Conservation (phyloP, 139 green algal species). For the Chlamydomonas sp. region DNA sequence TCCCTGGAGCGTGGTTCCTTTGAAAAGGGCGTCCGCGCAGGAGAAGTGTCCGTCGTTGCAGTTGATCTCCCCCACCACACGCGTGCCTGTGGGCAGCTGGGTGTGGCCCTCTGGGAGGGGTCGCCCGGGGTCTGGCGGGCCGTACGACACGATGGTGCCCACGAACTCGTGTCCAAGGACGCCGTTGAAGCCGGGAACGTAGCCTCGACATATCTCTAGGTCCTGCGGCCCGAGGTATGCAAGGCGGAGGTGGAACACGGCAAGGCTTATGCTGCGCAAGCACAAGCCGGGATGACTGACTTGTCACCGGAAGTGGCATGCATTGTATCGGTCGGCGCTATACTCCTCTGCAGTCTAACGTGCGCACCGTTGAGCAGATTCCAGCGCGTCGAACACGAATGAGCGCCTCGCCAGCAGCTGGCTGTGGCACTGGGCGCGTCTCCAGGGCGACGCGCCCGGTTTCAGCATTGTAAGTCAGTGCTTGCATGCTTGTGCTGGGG, state of each 20-base stretch:
- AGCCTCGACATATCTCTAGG: slow-evolving; percentile 77
- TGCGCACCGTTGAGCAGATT: slow-evolving; percentile 64
- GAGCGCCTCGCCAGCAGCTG: slow-evolving; percentile 49
- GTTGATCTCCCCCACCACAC: slow-evolving; percentile 84
- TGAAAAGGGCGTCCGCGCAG: slow-evolving; percentile 63
- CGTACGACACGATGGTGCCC: slow-evolving; percentile 48
- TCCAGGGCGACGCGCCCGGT: slow-evolving; percentile 30
- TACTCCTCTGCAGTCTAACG: too few relatives aligned
- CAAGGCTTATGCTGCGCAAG: background rate
- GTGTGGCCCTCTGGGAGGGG: background rate
- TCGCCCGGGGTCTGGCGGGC: background rate
- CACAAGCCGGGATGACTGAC: background rate
- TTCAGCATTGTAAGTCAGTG: slow-evolving; percentile 43
- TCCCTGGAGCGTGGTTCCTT: slow-evolving; percentile 68
- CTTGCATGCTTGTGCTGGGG: too few relatives aligned
- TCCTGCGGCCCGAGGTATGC: slow-evolving; percentile 52
- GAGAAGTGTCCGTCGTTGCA: slow-evolving; percentile 56
- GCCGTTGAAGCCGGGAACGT: slow-evolving; percentile 71
- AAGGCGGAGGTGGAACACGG: background rate
- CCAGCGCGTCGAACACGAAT: slow-evolving; percentile 54
- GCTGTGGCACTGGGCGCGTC: slow-evolving; percentile 36
- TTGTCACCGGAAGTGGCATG: background rate
- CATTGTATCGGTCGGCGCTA: background rate
- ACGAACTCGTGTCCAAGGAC: slow-evolving; percentile 86
- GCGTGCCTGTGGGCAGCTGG: slow-evolving; percentile 40